Conservation (phyloP, 495 filamentous ascomycete genomes). For the Hamigera avellanea region DNA sequence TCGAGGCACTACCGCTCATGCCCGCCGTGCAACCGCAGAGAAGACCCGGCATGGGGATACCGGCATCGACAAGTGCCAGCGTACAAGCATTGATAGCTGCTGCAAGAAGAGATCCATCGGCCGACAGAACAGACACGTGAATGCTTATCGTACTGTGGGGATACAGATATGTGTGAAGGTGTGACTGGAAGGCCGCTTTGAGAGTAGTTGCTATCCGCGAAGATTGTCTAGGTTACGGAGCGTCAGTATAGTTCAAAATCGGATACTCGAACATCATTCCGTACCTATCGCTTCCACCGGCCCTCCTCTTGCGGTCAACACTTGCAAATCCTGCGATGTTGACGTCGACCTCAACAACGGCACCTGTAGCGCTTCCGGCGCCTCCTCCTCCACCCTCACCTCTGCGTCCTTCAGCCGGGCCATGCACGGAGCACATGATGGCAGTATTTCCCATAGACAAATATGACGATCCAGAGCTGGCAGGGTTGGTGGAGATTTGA, state of each 20-base stretch:
- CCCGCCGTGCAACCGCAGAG: constrained; percentile 80
- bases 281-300: constrained; percentile 62
- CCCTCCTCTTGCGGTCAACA: constrained; percentile 68
- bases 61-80: constrained; percentile 85
- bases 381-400: constrained; percentile 31
- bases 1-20: constrained; percentile 52
- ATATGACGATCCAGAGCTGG: constrained; percentile 82
- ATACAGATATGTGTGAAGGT: constrained; percentile 76
- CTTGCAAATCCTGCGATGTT: constrained; percentile 79
- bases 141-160: constrained; percentile 78
- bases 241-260: constrained; percentile 6
- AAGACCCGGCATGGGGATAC: constrained; percentile 88
- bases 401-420: constrained; percentile 59
- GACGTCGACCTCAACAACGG: constrained; percentile 70
- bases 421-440: constrained; percentile 82
- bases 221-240: constrained; percentile 46
- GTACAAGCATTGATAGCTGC: constrained; percentile 86
- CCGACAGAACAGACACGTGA: constrained; percentile 72
- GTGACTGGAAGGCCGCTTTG: constrained; percentile 56
- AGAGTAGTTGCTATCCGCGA: constrained; percentile 72
- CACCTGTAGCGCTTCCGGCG: constrained; percentile 35
- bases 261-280: constrained; percentile 7
- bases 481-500: constrained; percentile 81
- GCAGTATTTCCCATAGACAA: constrained; percentile 95
- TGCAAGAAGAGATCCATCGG: constrained; percentile 85